Conservation (phyloP, 2,329 filamentous ascomycete species). For the Phialophora tarda region DNA sequence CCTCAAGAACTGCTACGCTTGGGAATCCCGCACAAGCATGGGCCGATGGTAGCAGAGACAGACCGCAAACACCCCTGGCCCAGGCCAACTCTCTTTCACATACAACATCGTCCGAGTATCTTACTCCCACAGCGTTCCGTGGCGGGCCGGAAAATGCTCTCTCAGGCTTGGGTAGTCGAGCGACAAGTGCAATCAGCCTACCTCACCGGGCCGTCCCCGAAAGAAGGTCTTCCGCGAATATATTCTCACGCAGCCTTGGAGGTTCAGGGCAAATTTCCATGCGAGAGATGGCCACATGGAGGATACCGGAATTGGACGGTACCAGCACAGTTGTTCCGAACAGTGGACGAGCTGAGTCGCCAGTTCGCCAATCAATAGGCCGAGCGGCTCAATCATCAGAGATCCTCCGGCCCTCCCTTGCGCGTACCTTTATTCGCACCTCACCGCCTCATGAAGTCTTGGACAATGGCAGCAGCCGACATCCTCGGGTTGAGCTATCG, state of each 20-base stretch:
- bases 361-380: slow-evolving; percentile 53
- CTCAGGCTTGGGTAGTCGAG: slow-evolving; percentile 28
- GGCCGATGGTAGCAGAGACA: slow-evolving; percentile 28
- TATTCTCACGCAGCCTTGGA: slow-evolving; percentile 31
- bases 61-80: slow-evolving; percentile 21
- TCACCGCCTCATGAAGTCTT: slow-evolving; percentile 56
- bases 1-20: slow-evolving; percentile 26
- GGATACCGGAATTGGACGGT: slow-evolving; percentile 31
- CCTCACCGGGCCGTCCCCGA: slow-evolving; percentile 36
- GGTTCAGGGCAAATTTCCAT: slow-evolving; percentile 32
- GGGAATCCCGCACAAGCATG: slow-evolving; percentile 11
- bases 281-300: slow-evolving; percentile 39
- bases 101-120: slow-evolving; percentile 33
- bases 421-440: slow-evolving; percentile 56
- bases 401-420: slow-evolving; percentile 50
- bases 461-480: slow-evolving; percentile 55
- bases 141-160: slow-evolving; percentile 10
- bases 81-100: slow-evolving; percentile 29
- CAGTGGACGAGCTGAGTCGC: slow-evolving; percentile 55
- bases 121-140: slow-evolving; percentile 27
- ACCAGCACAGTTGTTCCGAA: slow-evolving; percentile 47
- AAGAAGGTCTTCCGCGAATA: slow-evolving; percentile 37
- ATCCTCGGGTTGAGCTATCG: slow-evolving; percentile 57
- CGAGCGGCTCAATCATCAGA: slow-evolving; percentile 53
- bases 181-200: slow-evolving; percentile 37